A percentile compares a stretch with the other conserved stretches of the same genome.
These are phyloP conservation scores for Inonotus hispidus DNA, from an alignment of 1,284 basidiomycete genomes.

Conservation along the genomic window DNA sequence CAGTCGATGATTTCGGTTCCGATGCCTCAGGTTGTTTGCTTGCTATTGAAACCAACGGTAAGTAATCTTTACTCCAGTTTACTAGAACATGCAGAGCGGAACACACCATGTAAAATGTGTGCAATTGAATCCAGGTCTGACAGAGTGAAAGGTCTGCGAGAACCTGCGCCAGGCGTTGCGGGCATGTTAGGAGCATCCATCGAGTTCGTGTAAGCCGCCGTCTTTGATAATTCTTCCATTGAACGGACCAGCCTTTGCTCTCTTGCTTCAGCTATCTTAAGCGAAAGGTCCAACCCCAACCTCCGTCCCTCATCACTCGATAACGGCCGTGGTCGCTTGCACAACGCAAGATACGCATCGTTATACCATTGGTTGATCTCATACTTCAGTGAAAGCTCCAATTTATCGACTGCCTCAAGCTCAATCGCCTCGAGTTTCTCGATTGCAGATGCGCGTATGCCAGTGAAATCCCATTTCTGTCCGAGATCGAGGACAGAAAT, in stretches of 20 bases:
- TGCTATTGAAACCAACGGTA: no score
- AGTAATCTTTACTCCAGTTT: no score
- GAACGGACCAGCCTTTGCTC: not conserved
- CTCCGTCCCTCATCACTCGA: not conserved
- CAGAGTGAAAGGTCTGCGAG: no score
- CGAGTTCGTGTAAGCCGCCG: not conserved
- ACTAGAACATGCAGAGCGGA: no score
- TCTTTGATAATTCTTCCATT: not conserved
- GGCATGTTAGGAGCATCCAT: not conserved
- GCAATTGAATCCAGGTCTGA: no score
- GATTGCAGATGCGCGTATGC: not conserved
- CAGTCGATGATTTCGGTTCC: no score
- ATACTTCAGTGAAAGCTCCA: slow-evolving; percentile 7
- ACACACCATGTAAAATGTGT: no score
- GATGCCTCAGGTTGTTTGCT: no score
- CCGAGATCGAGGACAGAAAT: slow-evolving; percentile 1
- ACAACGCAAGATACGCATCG: slow-evolving; percentile 2
- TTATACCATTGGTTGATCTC: not conserved
- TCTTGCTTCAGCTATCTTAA: slow-evolving; percentile 3
- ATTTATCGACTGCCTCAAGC: not conserved
- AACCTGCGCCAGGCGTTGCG: no score
- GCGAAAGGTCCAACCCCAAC: not conserved
- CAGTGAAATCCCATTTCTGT: slow-evolving; percentile 9
- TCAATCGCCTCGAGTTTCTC: not conserved
- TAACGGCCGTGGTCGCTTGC: not conserved